These are phyloP conservation scores for Amesomyces nigricolor DNA, from an alignment of 2,329 filamentous ascomycete genomes.

Conservation along the genomic window DNA sequence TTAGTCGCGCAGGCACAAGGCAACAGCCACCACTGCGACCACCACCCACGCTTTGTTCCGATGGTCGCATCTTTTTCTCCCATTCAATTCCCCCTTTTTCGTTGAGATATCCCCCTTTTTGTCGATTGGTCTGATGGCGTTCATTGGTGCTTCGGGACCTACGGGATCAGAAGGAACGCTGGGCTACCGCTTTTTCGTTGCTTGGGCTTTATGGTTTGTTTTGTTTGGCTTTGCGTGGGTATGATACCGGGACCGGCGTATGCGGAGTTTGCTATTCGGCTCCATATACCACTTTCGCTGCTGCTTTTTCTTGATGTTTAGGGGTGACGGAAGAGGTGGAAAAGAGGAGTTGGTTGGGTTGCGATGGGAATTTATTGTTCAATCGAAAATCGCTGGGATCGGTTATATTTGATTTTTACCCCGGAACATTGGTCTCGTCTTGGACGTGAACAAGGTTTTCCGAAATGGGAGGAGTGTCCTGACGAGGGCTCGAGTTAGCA, in stretches of 20 bases:
- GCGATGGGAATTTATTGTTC: background rate
- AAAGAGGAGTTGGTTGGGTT: background rate
- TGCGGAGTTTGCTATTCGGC: slow-evolving; percentile 1
- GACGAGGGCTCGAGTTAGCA: too few relatives aligned
- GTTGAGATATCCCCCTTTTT: background rate
- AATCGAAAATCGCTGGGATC: too few relatives aligned
- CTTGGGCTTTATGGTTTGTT: background rate
- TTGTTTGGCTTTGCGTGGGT: background rate
- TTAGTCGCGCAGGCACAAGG: background rate
- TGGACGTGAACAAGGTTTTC: too few relatives aligned
- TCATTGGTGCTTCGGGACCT: background rate
- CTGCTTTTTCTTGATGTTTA: background rate
- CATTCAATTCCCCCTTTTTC: background rate
- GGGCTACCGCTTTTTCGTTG: background rate
- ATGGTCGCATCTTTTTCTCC: background rate
- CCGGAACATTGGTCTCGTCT: too few relatives aligned
- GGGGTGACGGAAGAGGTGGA: background rate
- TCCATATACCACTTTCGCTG: slow-evolving; percentile 17
- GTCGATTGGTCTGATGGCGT: background rate
- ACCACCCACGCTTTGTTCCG: background rate
- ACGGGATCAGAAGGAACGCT: background rate
- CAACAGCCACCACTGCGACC: too few relatives aligned
- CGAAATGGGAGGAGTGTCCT: too few relatives aligned
- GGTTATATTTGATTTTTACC: too few relatives aligned
- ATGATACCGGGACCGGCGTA: slow-evolving; percentile 10